Base-by-base conservation (phyloP, 805 yeast species). In the Saturnispora galanensis region DNA sequence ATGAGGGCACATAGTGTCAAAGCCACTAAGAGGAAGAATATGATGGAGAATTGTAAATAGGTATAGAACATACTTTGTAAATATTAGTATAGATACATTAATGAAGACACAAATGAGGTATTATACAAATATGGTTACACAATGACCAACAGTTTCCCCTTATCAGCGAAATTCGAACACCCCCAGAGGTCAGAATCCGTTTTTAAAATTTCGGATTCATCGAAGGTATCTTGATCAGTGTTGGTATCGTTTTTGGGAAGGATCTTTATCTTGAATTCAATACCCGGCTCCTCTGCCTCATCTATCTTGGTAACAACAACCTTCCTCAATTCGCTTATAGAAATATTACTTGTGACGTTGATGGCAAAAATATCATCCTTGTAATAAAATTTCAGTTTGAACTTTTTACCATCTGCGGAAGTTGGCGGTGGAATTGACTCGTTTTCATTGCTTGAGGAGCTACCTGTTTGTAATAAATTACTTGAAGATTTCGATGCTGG, bases 351-450 rank as follows among this genome's bases (percentile, higher is more conserved):
- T 3, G 56, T 48, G n/a, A 64, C 60, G 10, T 55, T 55, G 21
- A 84, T 68, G 1, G 87, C 93, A 66, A 84, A 84, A 12, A 84
- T 84, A 57, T 84, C 95, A 55, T 83, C 93, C 47, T 79, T 80
- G 56, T 77, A 83, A 58, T 80, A 84, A 55, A 84, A 82, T 59
- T 84, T 84, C 42, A 84, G 74, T 59, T 84, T 84, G 15, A 69
- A 64, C 53, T 76, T 76, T 42, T 60, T 28, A 26, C 41, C 46
- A 13, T 21, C 26, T 21, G 43, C 10, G 36, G 47, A 37, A 6
- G 37, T 33, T 35, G 51, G 18, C 11, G 37, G 18, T 9, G 56
- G 46, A 15, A 13, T 8, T 21, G 56, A 48, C 2, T 56, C 41
- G 9, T 31, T 18, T 11, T 31, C 17, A 10, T 11, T 13, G 7